Percentiles rank a stretch among this genome's conserved stretches.
phyloP scores from a whole-genome alignment of 768 basidiomycete genomes.

The Kwoniella heveanensis region DNA sequence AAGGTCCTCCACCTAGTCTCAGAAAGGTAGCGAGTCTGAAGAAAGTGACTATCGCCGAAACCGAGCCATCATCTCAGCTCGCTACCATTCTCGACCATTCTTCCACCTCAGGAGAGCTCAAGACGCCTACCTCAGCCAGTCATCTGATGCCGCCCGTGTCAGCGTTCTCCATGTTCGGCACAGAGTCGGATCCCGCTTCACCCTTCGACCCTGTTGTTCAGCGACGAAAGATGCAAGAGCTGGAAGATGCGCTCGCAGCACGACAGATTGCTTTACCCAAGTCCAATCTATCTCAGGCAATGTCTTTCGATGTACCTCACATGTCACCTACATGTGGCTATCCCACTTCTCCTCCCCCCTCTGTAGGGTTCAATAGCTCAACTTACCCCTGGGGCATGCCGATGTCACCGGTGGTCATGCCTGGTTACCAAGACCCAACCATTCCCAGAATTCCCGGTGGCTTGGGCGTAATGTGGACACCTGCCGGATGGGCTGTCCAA shows the following conservation, averaged over 20 bases:
- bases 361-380: slow-evolving; percentile 9
- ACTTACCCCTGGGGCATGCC: slow-evolving; percentile 52
- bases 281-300: slow-evolving; percentile 61
- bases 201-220: slow-evolving; percentile 42
- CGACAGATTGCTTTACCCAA: background rate
- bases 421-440: slow-evolving; percentile 9
- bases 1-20: slow-evolving; percentile 32
- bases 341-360: background rate
- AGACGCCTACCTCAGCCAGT: slow-evolving; percentile 13
- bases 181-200: slow-evolving; percentile 51
- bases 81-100: background rate
- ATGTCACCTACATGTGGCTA: background rate
- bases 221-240: slow-evolving; percentile 15
- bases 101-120: background rate
- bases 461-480: slow-evolving; percentile 49
- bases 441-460: slow-evolving; percentile 29
- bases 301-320: slow-evolving; percentile 62
- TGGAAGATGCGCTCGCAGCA: slow-evolving; percentile 4
- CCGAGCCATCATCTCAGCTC: background rate
- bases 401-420: slow-evolving; percentile 32
- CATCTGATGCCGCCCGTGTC: slow-evolving; percentile 34
- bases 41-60: slow-evolving; percentile 1
- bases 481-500: slow-evolving; percentile 51
- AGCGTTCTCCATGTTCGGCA: slow-evolving; percentile 36
- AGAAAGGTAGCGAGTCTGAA: slow-evolving; percentile 24